These are phyloP conservation scores for Thymus quinquecostatus DNA, from an alignment of 257 asterid species.

Conservation along the genomic window DNA sequence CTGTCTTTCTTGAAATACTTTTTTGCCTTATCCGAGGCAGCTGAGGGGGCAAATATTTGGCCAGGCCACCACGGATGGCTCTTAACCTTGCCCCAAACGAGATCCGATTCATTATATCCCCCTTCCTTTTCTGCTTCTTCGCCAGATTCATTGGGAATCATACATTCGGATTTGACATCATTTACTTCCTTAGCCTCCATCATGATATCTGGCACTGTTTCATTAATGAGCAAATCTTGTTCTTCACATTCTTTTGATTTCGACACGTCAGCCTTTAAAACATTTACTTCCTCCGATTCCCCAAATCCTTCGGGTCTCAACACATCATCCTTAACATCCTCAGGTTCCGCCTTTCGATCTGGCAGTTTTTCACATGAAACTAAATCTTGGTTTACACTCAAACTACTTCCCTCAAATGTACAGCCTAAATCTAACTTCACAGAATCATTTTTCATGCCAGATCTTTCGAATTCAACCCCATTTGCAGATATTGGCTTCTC, in stretches of 20 bases:
- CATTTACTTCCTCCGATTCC: conserved; percentile 31
- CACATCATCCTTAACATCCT: conserved; percentile 31
- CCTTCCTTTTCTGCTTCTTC: conserved; percentile 56
- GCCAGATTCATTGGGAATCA: conserved; percentile 40
- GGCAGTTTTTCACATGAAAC: conserved; percentile 26
- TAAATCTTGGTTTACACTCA: conserved; percentile 24
- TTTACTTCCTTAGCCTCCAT: conserved; percentile 32
- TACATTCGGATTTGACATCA: conserved; percentile 23
- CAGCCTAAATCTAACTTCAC: conserved; percentile 16
- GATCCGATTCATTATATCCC: conserved; percentile 53
- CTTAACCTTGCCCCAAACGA: conserved; percentile 93
- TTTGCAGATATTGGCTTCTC: conserved; percentile 29
- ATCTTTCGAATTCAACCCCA: conserved; percentile 26
- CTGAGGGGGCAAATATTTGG: conserved; percentile 64
- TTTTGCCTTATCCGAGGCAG: conserved; percentile 62
- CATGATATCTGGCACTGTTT: conserved; percentile 28
- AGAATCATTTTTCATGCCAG: conserved; percentile 13
- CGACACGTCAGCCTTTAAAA: conserved; percentile 29
- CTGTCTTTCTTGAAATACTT: conserved; percentile 47
- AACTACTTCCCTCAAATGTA: conserved; percentile 25
- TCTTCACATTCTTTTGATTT: conserved; percentile 38
- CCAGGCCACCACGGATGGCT: conserved; percentile 99
- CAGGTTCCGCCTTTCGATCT: conserved; percentile 29
- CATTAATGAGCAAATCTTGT: conserved; percentile 24
- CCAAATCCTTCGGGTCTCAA: conserved; percentile 36